phyloP scores from a whole-genome alignment of 2,329 filamentous ascomycete genomes.

The Pseudonectria buxi region DNA sequence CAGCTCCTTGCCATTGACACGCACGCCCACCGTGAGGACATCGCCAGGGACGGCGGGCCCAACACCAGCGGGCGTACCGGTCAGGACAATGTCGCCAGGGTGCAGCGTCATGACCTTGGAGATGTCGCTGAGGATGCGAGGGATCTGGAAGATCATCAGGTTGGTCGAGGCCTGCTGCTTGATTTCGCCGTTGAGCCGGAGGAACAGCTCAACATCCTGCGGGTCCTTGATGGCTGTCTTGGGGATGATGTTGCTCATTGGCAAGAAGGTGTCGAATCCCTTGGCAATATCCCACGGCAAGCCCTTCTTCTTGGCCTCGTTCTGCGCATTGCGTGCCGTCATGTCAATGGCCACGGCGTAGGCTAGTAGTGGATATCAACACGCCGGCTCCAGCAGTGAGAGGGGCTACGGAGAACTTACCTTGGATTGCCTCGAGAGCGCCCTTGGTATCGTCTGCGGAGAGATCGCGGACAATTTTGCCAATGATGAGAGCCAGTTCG shows the following conservation, averaged over 20 bases:
- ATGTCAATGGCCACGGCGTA: slow-evolving; percentile 94
- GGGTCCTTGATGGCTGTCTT: slow-evolving; percentile 79
- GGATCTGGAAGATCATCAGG: slow-evolving; percentile 89
- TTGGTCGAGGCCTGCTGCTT: slow-evolving; percentile 85
- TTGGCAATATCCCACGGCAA: slow-evolving; percentile 95
- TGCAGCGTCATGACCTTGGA: slow-evolving; percentile 91
- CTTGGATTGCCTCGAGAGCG: slow-evolving; percentile 76
- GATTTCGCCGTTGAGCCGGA: slow-evolving; percentile 72
- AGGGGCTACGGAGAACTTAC: slow-evolving; percentile 37
- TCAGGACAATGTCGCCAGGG: slow-evolving; percentile 86
- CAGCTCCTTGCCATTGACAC: slow-evolving; percentile 72
- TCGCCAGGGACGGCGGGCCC: slow-evolving; percentile 81
- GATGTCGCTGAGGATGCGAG: slow-evolving; percentile 81
- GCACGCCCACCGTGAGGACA: slow-evolving; percentile 76
- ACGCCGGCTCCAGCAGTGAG: slow-evolving; percentile 3
- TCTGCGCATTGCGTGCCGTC: slow-evolving; percentile 92
- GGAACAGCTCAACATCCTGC: slow-evolving; percentile 78
- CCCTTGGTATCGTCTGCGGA: slow-evolving; percentile 64
- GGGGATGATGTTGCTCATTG: slow-evolving; percentile 72
- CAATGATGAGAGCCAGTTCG: slow-evolving; percentile 84
- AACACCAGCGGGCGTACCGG: slow-evolving; percentile 96
- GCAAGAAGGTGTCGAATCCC: slow-evolving; percentile 96
- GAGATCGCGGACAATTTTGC: slow-evolving; percentile 71
- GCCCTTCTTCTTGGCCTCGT: slow-evolving; percentile 91
- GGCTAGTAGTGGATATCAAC: slow-evolving; percentile 37